Evolutionary conservation across 164 flowering plant genomes (phyloP).

Genomic region (Annona squamosa): DNA sequence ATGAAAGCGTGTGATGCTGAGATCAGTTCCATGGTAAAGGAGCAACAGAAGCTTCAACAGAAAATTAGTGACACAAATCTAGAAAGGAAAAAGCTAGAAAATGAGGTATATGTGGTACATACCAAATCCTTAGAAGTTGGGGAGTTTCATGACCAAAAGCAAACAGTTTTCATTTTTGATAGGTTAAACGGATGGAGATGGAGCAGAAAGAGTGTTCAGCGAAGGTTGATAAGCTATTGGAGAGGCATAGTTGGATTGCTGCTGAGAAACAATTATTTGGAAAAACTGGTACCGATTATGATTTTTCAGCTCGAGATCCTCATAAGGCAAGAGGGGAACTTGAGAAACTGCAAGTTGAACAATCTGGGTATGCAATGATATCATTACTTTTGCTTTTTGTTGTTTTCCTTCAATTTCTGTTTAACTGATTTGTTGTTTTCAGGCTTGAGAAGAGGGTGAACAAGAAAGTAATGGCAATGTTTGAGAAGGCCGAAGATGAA

Average conservation of each 20-base stretch:
- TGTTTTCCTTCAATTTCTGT: background rate
- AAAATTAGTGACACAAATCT: slow-evolving; percentile 64
- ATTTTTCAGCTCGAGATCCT: slow-evolving; percentile 78
- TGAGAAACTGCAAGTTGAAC: slow-evolving; percentile 78
- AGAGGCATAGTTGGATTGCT: slow-evolving; percentile 90
- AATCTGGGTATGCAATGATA: slow-evolving; percentile 48
- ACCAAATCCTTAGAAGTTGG: too few relatives aligned
- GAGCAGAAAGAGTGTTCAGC: slow-evolving; percentile 86
- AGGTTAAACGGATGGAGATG: slow-evolving; percentile 91
- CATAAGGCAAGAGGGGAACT: slow-evolving; percentile 61
- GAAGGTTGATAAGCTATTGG: slow-evolving; percentile 77
- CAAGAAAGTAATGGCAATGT: slow-evolving; percentile 99
- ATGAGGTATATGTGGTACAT: slow-evolving; percentile 53
- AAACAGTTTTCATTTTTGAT: background rate
- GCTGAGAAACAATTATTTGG: slow-evolving; percentile 92
- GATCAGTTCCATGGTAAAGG: slow-evolving; percentile 61
- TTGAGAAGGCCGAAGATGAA: slow-evolving; percentile 98
- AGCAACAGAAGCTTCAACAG: slow-evolving; percentile 71
- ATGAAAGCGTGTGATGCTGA: slow-evolving; percentile 85
- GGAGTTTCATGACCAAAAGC: background rate
- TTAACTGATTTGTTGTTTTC: slow-evolving; percentile 8
- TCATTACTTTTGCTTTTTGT: background rate
- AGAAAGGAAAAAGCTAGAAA: slow-evolving; percentile 85
- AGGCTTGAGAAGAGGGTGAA: slow-evolving; percentile 98
- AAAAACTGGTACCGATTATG: slow-evolving; percentile 85